Evolutionary conservation across 2,329 filamentous ascomycete species (phyloP).

Genomic region (Colletotrichum viniferum): DNA sequence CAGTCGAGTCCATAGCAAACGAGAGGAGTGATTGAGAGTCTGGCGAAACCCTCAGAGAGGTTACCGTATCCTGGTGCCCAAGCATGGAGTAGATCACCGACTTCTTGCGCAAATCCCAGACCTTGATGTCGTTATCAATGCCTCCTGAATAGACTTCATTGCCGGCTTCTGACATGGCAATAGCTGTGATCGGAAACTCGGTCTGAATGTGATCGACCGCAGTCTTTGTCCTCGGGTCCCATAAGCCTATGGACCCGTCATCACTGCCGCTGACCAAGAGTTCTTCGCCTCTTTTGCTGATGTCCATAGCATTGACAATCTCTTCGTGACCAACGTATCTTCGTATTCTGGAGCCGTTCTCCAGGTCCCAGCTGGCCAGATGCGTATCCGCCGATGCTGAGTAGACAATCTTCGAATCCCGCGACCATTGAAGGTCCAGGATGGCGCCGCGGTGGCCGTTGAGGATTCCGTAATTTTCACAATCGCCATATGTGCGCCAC

Average conservation of each 20-base stretch:
- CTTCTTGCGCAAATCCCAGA: slow-evolving; percentile 96
- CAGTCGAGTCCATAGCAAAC: slow-evolving; percentile 92
- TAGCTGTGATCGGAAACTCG: slow-evolving; percentile 88
- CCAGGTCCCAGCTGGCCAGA: slow-evolving; percentile 92
- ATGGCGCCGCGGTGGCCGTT: slow-evolving; percentile 90
- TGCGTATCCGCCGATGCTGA: slow-evolving; percentile 94
- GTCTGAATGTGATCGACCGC: slow-evolving; percentile 89
- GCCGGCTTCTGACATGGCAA: slow-evolving; percentile 90
- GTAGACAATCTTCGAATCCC: slow-evolving; percentile 89
- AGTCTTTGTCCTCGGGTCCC: slow-evolving; percentile 92
- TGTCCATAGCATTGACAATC: slow-evolving; percentile 90
- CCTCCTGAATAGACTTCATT: slow-evolving; percentile 95
- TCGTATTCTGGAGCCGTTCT: slow-evolving; percentile 89
- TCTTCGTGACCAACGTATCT: slow-evolving; percentile 93
- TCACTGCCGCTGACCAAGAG: slow-evolving; percentile 90
- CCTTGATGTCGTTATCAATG: slow-evolving; percentile 96
- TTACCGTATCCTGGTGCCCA: slow-evolving; percentile 91
- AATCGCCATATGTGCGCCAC: slow-evolving; percentile 91
- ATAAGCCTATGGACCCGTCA: slow-evolving; percentile 91
- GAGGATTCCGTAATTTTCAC: slow-evolving; percentile 91
- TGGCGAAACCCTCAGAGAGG: slow-evolving; percentile 88
- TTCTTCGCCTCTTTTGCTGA: slow-evolving; percentile 89
- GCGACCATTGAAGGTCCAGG: slow-evolving; percentile 93
- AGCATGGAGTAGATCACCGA: slow-evolving; percentile 84
- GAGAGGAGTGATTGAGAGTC: slow-evolving; percentile 90